phyloP scores from a whole-genome alignment of 1,284 basidiomycete species.

The Meira miltonrushii region DNA sequence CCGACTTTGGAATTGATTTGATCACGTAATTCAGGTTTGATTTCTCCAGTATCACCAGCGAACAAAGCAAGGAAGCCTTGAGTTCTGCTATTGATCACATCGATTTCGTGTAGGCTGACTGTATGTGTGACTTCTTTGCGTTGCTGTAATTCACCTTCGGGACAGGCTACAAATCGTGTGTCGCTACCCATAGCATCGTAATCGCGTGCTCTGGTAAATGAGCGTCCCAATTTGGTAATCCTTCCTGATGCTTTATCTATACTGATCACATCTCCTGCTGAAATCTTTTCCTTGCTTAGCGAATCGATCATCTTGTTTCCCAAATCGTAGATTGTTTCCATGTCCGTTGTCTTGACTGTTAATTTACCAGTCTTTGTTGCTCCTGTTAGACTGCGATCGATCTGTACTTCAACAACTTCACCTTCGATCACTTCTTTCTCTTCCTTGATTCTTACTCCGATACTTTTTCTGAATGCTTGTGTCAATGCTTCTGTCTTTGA shows the following conservation, averaged over 20 bases:
- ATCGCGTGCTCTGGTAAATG: slow-evolving; percentile 90
- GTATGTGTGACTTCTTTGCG: slow-evolving; percentile 95
- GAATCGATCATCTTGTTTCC: slow-evolving; percentile 99
- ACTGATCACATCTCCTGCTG: slow-evolving; percentile 89
- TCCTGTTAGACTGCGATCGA: slow-evolving; percentile 95
- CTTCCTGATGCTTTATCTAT: slow-evolving; percentile 97
- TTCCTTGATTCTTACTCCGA: slow-evolving; percentile 94
- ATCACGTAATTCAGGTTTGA: slow-evolving; percentile 91
- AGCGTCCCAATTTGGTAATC: slow-evolving; percentile 89
- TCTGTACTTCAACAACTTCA: slow-evolving; percentile 97
- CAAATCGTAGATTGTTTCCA: slow-evolving; percentile 98
- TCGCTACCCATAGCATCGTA: slow-evolving; percentile 92
- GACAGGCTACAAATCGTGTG: slow-evolving; percentile 95
- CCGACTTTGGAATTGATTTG: slow-evolving; percentile 95
- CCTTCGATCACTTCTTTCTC: slow-evolving; percentile 97
- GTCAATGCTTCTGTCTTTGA: slow-evolving; percentile 97
- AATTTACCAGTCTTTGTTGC: slow-evolving; percentile 96
- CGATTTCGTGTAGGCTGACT: slow-evolving; percentile 95
- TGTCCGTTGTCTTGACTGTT: slow-evolving; percentile 97
- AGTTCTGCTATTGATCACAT: slow-evolving; percentile 96
- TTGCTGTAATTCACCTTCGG: slow-evolving; percentile 95
- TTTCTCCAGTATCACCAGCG: slow-evolving; percentile 86
- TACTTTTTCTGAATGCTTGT: slow-evolving; percentile 88
- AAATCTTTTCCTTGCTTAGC: slow-evolving; percentile 90
- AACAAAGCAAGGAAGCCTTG: slow-evolving; percentile 71